Conservation (phyloP, 148 eudicot genomes). For the Chenopodium suecicum region DNA sequence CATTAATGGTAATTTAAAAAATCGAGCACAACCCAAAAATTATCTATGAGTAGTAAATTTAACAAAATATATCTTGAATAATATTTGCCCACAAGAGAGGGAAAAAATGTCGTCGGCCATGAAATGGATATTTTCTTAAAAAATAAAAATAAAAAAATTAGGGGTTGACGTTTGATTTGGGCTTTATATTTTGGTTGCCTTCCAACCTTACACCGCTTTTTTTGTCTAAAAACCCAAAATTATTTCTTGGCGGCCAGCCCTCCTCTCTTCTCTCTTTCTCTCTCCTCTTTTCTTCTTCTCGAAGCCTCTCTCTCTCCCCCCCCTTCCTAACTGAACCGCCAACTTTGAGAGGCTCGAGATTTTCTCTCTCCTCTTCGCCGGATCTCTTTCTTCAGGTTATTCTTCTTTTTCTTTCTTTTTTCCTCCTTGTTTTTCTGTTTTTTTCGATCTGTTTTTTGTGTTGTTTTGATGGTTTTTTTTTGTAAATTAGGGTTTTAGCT, state of each 20-base stretch:
- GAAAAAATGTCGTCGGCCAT: neutral
- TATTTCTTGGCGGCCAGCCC: constrained; percentile 24
- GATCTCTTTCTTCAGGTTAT: constrained; percentile 23
- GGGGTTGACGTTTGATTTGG: constrained; percentile 25
- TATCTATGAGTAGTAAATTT: too few relatives aligned
- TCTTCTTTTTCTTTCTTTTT: neutral
- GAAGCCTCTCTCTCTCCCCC: constrained; percentile 22
- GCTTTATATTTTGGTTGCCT: constrained; percentile 7
- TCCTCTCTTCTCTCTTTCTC: neutral
- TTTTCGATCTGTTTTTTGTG: constrained; percentile 12
- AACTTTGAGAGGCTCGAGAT: constrained; percentile 4
- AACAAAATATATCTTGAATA: too few relatives aligned
- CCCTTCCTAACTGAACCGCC: neutral
- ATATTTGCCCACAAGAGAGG: too few relatives aligned
- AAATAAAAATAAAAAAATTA: neutral
- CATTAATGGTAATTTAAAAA: too few relatives aligned
- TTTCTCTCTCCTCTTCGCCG: constrained; percentile 1
- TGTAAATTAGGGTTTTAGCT: constrained; percentile 16
- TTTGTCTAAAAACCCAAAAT: constrained; percentile 12
- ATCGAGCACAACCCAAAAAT: too few relatives aligned
- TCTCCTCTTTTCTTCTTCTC: constrained; percentile 5
- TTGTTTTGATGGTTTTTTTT: too few relatives aligned
- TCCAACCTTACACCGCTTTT: neutral
- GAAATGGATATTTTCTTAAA: neutral
- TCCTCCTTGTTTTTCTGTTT: neutral